These are phyloP conservation scores for Tetratostichococcus sp. DNA, from an alignment of 139 green algal species.

Conservation along the genomic window DNA sequence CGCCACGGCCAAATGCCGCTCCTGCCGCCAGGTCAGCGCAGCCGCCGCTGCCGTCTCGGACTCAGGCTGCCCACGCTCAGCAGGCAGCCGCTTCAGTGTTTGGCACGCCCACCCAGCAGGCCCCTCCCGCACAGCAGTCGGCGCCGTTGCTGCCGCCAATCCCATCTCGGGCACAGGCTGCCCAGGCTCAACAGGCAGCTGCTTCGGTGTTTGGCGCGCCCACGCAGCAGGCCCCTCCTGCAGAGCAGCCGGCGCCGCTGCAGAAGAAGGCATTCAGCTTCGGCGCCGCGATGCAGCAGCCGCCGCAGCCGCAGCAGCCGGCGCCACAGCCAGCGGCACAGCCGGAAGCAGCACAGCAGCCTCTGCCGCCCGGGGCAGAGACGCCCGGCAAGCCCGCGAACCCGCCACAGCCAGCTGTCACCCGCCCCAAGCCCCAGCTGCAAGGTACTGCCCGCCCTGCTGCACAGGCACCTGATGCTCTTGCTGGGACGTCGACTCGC, in stretches of 20 bases:
- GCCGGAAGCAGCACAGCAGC: background rate
- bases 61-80: too few relatives aligned
- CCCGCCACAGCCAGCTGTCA: background rate
- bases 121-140: background rate
- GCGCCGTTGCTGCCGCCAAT: background rate
- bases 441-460: background rate
- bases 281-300: too few relatives aligned
- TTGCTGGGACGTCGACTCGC: background rate
- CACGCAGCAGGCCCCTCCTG: background rate
- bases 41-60: too few relatives aligned
- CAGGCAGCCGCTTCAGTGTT: too few relatives aligned
- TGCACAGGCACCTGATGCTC: background rate
- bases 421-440: background rate
- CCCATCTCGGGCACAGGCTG: background rate
- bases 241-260: too few relatives aligned
- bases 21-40: too few relatives aligned
- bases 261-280: too few relatives aligned
- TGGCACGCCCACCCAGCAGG: background rate
- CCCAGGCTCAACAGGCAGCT: slow-evolving; percentile 11
- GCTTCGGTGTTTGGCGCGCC: slow-evolving; percentile 5
- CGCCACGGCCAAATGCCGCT: too few relatives aligned
- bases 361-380: background rate
- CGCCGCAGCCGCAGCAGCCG: background rate
- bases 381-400: background rate
- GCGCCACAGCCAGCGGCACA: background rate